Base-by-base conservation (phyloP, 2,329 filamentous ascomycete genomes). In the Diatrype stigma region DNA sequence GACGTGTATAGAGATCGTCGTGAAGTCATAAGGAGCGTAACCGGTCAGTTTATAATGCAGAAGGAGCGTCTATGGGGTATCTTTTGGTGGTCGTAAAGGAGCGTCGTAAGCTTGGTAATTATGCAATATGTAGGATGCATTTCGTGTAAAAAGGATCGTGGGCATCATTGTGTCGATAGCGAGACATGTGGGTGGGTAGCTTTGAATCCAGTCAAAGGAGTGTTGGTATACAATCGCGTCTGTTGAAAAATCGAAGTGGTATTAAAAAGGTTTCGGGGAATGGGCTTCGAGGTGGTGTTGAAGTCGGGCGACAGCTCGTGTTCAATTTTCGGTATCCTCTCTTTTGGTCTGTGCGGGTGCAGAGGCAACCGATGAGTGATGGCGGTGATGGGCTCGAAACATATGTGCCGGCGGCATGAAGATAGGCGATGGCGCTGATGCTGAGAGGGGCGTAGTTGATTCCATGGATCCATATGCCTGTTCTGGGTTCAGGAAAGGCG, bases 41-140 rank as follows among this genome's bases (percentile, higher is more conserved):
- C 51, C 48, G 59, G 60, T 63, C 62, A 58, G 60, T 64, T 57
- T 66, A 64, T 64, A 61, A 61, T 63, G 57, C 56, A 53, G 58
- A 75, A 74, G 70, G 72, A 76, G 65, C 63, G 73, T 76, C 69
- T 74, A 73, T 67, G 66, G 69, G 70, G 71, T 73, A 72, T 73
- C 67, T 64, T 68, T 53, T 58, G 50, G 56, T 61, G 47, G 58
- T 68, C 63, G 57, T 67, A 67, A 64, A 72, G 67, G 70, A 72
- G 63, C 51, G 69, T 65, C 64, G 52, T 64, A 64, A 66, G 60
- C 52, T 67, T 63, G 62, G 56, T 64, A 54, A 66, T 62, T 64
- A 59, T 60, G 56, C 59, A 62, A 56, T 61, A 60, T 47, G 57
- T 55, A 62, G 63, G 62, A 63, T 65, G 61, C 55, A 50, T 55